Conservation (phyloP, 176 grass and related monocot genomes). For the Carex littledalei region DNA sequence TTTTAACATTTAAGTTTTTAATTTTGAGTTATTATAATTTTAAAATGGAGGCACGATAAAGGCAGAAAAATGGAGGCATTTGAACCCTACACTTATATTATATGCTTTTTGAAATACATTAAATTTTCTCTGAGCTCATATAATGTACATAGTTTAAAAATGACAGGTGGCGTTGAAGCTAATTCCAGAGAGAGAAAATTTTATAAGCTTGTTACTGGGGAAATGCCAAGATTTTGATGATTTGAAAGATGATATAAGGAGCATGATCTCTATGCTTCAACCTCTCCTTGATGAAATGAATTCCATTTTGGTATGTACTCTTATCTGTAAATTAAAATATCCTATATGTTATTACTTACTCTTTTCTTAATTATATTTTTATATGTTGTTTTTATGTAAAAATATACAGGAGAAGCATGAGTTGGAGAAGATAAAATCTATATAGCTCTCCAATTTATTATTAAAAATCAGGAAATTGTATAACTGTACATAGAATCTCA, state of each 20-base stretch:
- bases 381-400: background rate
- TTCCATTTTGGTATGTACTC: conserved; percentile 41
- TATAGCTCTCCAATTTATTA: conserved; percentile 20
- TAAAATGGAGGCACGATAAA: too few species aligned
- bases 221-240: conserved; percentile 38
- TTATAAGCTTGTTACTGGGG: conserved; percentile 55
- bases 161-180: conserved; percentile 67
- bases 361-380: background rate
- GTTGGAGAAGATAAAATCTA: conserved; percentile 63
- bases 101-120: background rate
- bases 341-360: background rate
- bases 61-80: too few species aligned
- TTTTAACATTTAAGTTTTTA: too few species aligned
- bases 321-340: background rate
- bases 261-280: conserved; percentile 35
- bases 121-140: background rate
- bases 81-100: background rate
- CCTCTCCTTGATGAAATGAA: conserved; percentile 57
- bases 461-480: background rate
- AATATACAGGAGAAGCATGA: conserved; percentile 47
- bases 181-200: conserved; percentile 54
- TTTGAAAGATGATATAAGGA: conserved; percentile 52
- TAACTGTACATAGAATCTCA: background rate
- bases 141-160: background rate
- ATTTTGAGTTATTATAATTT: too few species aligned